Conservation (phyloP, 148 eudicot genomes). For the Amaranthus hypochondriacus region DNA sequence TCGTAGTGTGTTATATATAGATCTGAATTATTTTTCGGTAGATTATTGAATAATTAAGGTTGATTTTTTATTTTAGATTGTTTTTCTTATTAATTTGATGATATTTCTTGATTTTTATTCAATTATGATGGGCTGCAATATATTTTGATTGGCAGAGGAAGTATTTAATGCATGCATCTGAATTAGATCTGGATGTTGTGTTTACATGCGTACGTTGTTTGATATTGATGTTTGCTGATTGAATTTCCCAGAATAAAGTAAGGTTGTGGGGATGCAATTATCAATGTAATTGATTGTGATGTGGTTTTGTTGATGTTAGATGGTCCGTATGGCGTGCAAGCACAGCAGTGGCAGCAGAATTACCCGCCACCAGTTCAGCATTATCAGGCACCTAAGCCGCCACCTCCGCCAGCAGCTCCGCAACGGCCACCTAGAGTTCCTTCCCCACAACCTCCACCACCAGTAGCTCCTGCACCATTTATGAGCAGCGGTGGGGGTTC, state of each 20-base stretch:
- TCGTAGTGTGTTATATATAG: too few relatives aligned
- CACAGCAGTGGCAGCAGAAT: conserved; percentile 75
- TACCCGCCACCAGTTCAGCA: conserved; percentile 59
- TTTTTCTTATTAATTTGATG: too few relatives aligned
- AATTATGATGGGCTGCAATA: too few relatives aligned
- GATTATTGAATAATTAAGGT: not conserved
- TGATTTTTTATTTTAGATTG: too few relatives aligned
- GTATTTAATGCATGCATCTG: too few relatives aligned
- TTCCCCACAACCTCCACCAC: conserved; percentile 43
- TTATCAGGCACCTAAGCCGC: conserved; percentile 56
- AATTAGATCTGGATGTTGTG: not conserved
- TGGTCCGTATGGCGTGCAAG: conserved; percentile 56
- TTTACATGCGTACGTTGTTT: not conserved
- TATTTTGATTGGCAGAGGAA: too few relatives aligned
- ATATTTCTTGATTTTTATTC: too few relatives aligned
- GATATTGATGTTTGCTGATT: not conserved
- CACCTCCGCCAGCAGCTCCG: conserved; percentile 48
- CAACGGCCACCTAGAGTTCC: conserved; percentile 47
- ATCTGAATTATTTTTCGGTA: not conserved
- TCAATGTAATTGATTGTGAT: conserved; percentile 10
- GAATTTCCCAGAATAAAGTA: not conserved
- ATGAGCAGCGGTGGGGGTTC: conserved; percentile 83
- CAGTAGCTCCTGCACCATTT: conserved; percentile 44
- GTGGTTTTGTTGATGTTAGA: conserved; percentile 33
- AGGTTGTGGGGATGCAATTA: not conserved